Conservation (phyloP, 2,329 filamentous ascomycete genomes). For the Phaeosphaeria sp. region DNA sequence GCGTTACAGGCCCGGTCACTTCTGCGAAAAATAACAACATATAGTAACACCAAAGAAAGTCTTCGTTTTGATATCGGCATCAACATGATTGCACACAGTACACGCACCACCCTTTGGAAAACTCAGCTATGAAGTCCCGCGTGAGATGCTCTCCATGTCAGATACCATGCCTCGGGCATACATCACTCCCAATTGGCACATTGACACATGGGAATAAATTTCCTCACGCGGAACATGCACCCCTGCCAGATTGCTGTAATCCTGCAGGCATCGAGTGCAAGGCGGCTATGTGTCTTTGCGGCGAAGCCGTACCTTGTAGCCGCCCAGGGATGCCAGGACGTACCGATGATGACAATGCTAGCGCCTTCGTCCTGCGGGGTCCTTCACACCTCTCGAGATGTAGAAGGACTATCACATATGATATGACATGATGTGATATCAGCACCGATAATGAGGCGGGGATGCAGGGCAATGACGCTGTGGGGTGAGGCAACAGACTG, state of each 20-base stretch:
- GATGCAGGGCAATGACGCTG: slow-evolving; percentile 1
- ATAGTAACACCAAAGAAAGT: background rate
- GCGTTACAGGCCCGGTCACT: background rate
- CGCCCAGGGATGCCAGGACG: background rate
- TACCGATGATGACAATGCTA: background rate
- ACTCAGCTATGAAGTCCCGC: too few species aligned
- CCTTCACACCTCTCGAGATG: background rate
- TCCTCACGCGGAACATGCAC: background rate
- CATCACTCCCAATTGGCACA: background rate
- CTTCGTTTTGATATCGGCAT: background rate
- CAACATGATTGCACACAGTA: background rate
- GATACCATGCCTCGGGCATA: background rate
- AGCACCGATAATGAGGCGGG: background rate
- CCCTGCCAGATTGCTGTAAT: background rate
- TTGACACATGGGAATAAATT: background rate
- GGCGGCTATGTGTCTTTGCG: background rate
- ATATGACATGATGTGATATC: background rate
- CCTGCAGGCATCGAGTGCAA: background rate
- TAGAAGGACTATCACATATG: background rate
- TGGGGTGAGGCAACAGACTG: background rate
- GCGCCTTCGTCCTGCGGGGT: background rate
- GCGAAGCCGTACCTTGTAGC: background rate
- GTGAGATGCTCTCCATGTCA: background rate
- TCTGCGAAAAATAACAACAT: background rate
- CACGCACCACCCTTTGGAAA: too few species aligned